Base-by-base conservation (phyloP, 2,329 filamentous ascomycete species). In the Eutypella sp. region DNA sequence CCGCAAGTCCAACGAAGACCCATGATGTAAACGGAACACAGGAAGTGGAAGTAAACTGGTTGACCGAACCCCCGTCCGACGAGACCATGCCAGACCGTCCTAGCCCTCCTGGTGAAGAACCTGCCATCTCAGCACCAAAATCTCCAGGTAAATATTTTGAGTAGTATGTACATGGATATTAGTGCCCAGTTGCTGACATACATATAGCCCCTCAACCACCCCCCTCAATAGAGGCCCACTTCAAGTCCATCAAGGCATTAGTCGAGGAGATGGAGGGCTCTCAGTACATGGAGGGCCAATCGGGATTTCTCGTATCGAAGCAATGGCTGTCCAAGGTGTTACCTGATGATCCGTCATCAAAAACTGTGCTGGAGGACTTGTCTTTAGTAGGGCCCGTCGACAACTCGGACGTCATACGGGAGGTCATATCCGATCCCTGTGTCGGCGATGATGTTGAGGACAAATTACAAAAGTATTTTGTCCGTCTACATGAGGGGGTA, bases 371-470 rank as follows among this genome's bases (percentile, higher is more conserved):
- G 50, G 75, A 79, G 49, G 86, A 87, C 51, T 69, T 74, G n/a
- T 62, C 73, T 10, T 57, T 69, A 7, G 77, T 93, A 46, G 90
- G 90, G 1, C 87, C 88, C 0, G 79, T 97, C 25, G 89, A 96
- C 71, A 96, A 96, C 61, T 82, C 86, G 0, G 86, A 91, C 60
- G 83, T 96, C 49, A 81, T 91, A 42, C 72, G 83, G 48, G 76
- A 83, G 51, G 73, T 76, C 29, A 70, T 83, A 46, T 66, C 65
- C 41, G 76, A 81, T 47, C 67, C 72, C 42, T 58, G 52, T 36
- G 57, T 63, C 19, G 60, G 60, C 9, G 63, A 64, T 16, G 71
- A 69, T 38, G 50, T 57, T n/a, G 47, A 51, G 18, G 49, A 56
- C 40, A 33, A 53, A 7, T 52, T 61, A 38, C 60, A 69, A 40